These are phyloP conservation scores for Penicillium fuscoglaucum DNA, from an alignment of 2,329 filamentous ascomycete genomes.

Conservation along the genomic window DNA sequence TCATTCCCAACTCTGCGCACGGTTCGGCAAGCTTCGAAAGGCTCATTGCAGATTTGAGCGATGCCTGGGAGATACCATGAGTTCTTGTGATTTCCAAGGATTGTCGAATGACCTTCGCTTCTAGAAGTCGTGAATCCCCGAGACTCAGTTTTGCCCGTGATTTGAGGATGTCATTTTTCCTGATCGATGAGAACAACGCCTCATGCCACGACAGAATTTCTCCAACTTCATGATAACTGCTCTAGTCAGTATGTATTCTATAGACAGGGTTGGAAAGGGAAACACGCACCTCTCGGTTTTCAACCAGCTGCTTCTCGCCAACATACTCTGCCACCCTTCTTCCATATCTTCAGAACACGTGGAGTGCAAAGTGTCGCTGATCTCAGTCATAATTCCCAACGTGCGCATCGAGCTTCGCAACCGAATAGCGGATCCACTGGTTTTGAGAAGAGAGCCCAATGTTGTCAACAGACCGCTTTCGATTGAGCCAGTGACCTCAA, in stretches of 20 bases:
- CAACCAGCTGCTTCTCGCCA: conserved; percentile 73
- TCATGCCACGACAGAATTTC: conserved; percentile 80
- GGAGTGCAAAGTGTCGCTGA: conserved; percentile 72
- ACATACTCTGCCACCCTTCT: conserved; percentile 63
- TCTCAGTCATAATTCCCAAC: conserved; percentile 74
- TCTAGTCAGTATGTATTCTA: conserved; percentile 19
- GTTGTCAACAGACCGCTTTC: conserved; percentile 60
- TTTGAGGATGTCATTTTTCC: conserved; percentile 66
- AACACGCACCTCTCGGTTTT: conserved; percentile 69
- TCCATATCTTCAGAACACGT: conserved; percentile 61
- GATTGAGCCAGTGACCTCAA: conserved; percentile 57
- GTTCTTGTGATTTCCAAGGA: conserved; percentile 74
- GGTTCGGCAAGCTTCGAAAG: conserved; percentile 73
- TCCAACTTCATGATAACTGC: conserved; percentile 63
- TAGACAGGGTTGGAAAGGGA: background rate
- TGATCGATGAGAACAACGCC: conserved; percentile 77
- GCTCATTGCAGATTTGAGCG: conserved; percentile 78
- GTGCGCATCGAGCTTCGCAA: conserved; percentile 61
- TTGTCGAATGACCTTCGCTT: conserved; percentile 74
- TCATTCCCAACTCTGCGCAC: conserved; percentile 69
- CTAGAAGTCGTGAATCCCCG: conserved; percentile 65
- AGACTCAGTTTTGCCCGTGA: conserved; percentile 61
- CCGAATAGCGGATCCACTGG: conserved; percentile 40
- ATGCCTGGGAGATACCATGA: conserved; percentile 81
- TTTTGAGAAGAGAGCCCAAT: conserved; percentile 42